Conservation (phyloP, 108 stramenopile genomes). For the Stephanodiscus minutulus region DNA sequence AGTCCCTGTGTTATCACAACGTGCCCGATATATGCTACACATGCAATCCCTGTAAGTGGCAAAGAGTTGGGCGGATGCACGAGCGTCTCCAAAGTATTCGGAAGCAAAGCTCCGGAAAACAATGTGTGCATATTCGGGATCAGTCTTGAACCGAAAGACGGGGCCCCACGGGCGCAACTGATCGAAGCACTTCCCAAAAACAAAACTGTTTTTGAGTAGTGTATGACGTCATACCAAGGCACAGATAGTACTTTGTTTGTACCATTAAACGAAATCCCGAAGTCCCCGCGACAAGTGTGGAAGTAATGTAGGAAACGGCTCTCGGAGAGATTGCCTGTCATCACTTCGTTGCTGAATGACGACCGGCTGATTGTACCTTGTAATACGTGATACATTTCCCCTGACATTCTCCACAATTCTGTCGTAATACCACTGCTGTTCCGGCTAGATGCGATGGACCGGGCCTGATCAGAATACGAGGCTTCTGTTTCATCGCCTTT, state of each 20-base stretch:
- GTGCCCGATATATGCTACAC: neutral
- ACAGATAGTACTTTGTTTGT: neutral
- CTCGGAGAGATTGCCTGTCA: neutral
- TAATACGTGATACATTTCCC: neutral
- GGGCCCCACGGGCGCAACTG: neutral
- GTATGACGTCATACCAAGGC: neutral
- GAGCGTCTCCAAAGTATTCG: neutral
- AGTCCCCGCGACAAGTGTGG: neutral
- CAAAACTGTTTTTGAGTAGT: neutral
- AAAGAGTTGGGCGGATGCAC: constrained; percentile 1
- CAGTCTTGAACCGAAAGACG: neutral
- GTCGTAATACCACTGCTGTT: no score
- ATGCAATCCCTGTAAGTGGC: neutral
- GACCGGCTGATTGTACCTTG: neutral
- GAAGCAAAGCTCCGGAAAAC: constrained; percentile 1
- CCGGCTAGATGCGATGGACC: no score
- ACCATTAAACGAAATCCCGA: neutral
- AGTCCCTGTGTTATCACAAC: neutral
- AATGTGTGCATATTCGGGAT: neutral
- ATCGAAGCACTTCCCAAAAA: constrained; percentile 1
- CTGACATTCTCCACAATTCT: neutral
- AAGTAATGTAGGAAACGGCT: neutral
- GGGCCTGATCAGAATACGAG: neutral
- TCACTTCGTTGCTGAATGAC: neutral
- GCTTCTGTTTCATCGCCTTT: neutral